A percentile compares a stretch with the other conserved stretches of the same genome.
Evolutionary conservation across 2,329 filamentous ascomycete genomes (phyloP).

Genomic region (Monosporascus sp.): DNA sequence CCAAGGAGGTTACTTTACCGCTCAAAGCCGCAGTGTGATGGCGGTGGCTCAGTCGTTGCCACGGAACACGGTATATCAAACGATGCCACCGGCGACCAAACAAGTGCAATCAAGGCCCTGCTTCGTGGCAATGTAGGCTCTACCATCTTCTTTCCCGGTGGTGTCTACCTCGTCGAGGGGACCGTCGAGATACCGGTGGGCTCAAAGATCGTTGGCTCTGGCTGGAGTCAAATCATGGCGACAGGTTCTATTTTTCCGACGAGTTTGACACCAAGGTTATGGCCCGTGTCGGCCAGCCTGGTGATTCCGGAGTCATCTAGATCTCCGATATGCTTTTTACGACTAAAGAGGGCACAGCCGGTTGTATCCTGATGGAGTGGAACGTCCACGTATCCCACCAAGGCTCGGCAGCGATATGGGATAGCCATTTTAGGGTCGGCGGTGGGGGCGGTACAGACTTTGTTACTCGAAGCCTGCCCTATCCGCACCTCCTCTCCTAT

Average conservation of each 20-base stretch:
- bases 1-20: conserved; percentile 15
- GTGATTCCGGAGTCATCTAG: conserved; percentile 60
- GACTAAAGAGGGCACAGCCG: conserved; percentile 59
- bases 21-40: conserved; percentile 28
- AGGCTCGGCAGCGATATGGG: conserved; percentile 53
- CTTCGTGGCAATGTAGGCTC: conserved; percentile 3
- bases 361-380: conserved; percentile 68
- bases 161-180: conserved; percentile 13
- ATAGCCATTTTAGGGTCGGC: conserved; percentile 59
- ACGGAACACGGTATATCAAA: conserved; percentile 14
- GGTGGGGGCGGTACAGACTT: conserved; percentile 61
- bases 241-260: conserved; percentile 54
- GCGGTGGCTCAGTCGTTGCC: conserved; percentile 1
- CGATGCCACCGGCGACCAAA: conserved; percentile 26
- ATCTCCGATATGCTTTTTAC: conserved; percentile 65
- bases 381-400: conserved; percentile 53
- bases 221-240: conserved; percentile 65
- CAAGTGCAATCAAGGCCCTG: conserved; percentile 14
- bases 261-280: conserved; percentile 56
- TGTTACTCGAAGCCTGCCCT: conserved; percentile 58
- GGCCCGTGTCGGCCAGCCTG: conserved; percentile 58
- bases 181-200: conserved; percentile 47
- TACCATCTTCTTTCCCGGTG: conserved; percentile 15
- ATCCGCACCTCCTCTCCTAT: conserved; percentile 39
- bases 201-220: conserved; percentile 63